A percentile compares a stretch with the other conserved stretches of the same genome.
Conservation (phyloP, 169 alveolate species). For the Toxoplasma gondii region DNA sequence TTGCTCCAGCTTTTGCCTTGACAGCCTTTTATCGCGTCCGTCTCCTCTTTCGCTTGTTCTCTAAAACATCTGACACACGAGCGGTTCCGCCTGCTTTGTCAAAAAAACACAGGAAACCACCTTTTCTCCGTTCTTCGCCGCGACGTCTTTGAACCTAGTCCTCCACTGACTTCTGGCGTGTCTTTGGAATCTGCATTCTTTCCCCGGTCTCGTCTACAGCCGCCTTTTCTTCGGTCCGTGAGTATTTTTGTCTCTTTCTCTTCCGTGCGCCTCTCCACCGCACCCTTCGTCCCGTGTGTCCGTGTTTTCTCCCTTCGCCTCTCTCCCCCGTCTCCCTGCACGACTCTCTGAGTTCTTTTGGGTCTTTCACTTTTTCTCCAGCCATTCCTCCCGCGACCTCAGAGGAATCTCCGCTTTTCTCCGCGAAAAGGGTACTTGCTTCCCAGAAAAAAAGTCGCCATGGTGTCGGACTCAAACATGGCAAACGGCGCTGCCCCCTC, state of each 20-base stretch:
- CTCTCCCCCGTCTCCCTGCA: too few relatives aligned
- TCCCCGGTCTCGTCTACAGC: too few relatives aligned
- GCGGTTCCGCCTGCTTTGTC: background rate
- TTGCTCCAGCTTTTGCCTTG: background rate
- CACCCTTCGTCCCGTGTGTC: too few relatives aligned
- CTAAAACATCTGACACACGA: background rate
- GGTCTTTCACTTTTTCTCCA: background rate
- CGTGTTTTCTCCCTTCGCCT: too few relatives aligned
- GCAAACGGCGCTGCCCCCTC: conserved; percentile 23
- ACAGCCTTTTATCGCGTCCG: background rate
- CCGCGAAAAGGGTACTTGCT: background rate
- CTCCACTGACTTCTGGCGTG: too few relatives aligned
- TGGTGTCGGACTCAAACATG: background rate
- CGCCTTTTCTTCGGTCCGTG: too few relatives aligned
- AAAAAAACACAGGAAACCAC: background rate
- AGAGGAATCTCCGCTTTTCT: background rate
- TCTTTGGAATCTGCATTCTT: too few relatives aligned
- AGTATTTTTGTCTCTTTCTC: too few relatives aligned
- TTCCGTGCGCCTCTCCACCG: too few relatives aligned
- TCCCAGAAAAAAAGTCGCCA: background rate
- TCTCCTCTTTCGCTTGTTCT: background rate
- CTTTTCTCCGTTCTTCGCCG: background rate
- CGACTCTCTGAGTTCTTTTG: background rate
- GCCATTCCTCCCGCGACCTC: background rate
- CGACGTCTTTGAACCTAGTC: background rate